Conservation (phyloP, 441 rosid genomes). For the Gossypium laxum region DNA sequence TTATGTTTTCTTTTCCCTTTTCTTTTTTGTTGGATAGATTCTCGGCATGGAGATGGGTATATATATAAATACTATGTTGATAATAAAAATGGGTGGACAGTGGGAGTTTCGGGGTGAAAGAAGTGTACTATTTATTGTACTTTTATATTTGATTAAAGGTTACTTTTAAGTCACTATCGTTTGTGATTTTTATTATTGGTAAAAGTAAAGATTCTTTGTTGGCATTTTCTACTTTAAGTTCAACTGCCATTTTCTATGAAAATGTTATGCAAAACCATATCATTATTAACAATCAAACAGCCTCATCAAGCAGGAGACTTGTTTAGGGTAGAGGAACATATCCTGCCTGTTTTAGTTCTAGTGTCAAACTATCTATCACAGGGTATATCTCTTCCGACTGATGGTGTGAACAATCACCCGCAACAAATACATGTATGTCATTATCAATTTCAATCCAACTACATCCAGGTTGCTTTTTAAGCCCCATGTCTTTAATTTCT, state of each 20-base stretch:
- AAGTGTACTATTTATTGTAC: conserved; percentile 12
- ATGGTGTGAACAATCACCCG: conserved; percentile 23
- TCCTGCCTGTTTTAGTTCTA: conserved; percentile 18
- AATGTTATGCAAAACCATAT: neutral
- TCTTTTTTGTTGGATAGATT: conserved; percentile 5
- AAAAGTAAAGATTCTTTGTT: neutral
- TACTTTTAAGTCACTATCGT: conserved; percentile 14
- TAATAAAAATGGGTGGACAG: neutral
- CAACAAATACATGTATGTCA: conserved; percentile 16
- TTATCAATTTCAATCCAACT: conserved; percentile 30
- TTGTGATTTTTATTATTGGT: neutral
- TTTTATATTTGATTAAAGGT: conserved; percentile 17
- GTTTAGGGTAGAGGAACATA: conserved; percentile 15
- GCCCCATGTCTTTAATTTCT: conserved; percentile 24
- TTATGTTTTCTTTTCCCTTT: too few relatives aligned
- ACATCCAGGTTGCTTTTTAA: conserved; percentile 31
- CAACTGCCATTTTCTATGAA: neutral
- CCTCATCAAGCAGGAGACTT: neutral
- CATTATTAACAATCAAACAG: neutral
- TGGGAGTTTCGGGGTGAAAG: conserved; percentile 7
- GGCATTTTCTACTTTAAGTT: too few relatives aligned
- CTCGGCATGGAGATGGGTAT: conserved; percentile 11
- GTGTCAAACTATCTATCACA: conserved; percentile 17
- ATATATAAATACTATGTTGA: neutral
- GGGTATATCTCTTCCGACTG: conserved; percentile 21